Evolutionary conservation across 257 asterid species (phyloP).

Genomic region (Linaria vulgaris): DNA sequence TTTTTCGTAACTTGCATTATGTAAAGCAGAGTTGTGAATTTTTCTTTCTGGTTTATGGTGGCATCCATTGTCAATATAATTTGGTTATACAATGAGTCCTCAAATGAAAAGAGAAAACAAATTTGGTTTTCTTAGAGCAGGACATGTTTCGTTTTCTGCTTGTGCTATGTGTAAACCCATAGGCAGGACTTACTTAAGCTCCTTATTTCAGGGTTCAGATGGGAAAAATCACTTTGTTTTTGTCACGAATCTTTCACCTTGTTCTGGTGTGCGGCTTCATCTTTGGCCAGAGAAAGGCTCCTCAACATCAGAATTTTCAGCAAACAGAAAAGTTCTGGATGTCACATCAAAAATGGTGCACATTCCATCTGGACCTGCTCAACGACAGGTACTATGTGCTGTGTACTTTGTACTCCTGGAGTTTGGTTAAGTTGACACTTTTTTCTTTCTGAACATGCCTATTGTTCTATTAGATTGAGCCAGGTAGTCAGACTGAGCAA

Average conservation of each 20-base stretch:
- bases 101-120: conserved; percentile 2
- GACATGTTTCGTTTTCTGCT: conserved; percentile 14
- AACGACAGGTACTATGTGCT: conserved; percentile 78
- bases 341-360: conserved; percentile 89
- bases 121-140: conserved; percentile 12
- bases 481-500: conserved; percentile 98
- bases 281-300: conserved; percentile 84
- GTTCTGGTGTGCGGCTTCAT: conserved; percentile 91
- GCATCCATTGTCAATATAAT: conserved; percentile 3
- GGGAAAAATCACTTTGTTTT: conserved; percentile 73
- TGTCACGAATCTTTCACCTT: conserved; percentile 94
- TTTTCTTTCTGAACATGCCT: conserved; percentile 28
- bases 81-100: conserved; percentile 1
- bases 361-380: conserved; percentile 97
- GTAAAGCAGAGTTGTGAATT: conserved; percentile 17
- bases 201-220: conserved; percentile 57
- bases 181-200: conserved; percentile 26
- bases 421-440: conserved; percentile 8
- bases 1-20: conserved; percentile 15
- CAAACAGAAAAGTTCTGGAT: conserved; percentile 53
- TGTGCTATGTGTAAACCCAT: conserved; percentile 17
- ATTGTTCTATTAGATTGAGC: conserved; percentile 68
- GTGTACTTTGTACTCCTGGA: neutral
- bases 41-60: neutral
- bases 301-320: conserved; percentile 43